phyloP scores from a whole-genome alignment of 495 filamentous ascomycete genomes.

The Collariella sp. region DNA sequence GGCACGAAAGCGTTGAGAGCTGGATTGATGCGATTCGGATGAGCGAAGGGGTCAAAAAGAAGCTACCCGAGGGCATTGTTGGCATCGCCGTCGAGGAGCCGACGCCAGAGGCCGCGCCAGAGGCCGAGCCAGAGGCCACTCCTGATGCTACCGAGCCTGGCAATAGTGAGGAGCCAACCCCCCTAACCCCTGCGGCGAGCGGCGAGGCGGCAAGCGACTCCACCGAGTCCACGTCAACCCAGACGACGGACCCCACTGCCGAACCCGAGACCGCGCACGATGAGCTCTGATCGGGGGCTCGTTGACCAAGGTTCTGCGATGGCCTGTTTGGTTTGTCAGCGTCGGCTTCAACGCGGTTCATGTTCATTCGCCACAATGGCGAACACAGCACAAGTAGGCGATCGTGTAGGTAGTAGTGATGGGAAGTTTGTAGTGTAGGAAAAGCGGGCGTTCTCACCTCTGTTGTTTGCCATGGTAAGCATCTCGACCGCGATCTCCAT shows the following conservation, averaged over 20 bases:
- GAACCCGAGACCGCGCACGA: slow-evolving; percentile 35
- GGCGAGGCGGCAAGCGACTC: slow-evolving; percentile 22
- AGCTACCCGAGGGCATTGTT: slow-evolving; percentile 67
- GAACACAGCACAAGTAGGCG: neutral
- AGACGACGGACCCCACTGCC: slow-evolving; percentile 22
- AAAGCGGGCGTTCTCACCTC: slow-evolving; percentile 3
- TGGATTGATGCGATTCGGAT: slow-evolving; percentile 87
- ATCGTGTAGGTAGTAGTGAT: neutral
- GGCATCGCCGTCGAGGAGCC: slow-evolving; percentile 46
- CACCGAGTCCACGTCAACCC: slow-evolving; percentile 19
- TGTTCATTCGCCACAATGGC: neutral
- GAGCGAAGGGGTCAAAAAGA: slow-evolving; percentile 74
- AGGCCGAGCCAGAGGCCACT: slow-evolving; percentile 29
- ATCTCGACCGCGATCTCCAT: neutral
- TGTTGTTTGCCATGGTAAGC: neutral
- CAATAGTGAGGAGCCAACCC: slow-evolving; percentile 19
- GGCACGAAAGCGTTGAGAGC: slow-evolving; percentile 54
- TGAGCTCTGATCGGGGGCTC: slow-evolving; percentile 30
- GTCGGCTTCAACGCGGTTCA: neutral
- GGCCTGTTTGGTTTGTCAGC: neutral
- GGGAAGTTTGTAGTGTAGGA: neutral
- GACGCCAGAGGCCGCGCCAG: slow-evolving; percentile 29
- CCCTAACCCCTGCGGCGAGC: slow-evolving; percentile 33
- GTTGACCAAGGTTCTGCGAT: neutral
- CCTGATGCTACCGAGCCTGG: slow-evolving; percentile 32